Base-by-base conservation (phyloP, 139 green algal genomes). In the Volvox reticuliferus region DNA sequence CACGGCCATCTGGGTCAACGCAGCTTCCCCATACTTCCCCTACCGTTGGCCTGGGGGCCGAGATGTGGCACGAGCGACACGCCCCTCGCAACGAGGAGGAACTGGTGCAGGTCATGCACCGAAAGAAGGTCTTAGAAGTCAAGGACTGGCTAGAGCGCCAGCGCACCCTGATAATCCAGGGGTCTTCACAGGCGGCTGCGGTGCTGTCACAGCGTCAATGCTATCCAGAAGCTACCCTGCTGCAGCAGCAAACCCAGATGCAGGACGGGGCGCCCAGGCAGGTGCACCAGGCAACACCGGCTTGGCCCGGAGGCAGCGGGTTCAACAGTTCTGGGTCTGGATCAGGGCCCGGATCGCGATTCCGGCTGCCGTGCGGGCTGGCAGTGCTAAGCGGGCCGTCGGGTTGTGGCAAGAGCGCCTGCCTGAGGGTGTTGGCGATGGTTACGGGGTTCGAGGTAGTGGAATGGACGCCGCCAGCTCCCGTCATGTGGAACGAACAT, bases 81-180 rank as follows among this genome's bases (percentile, higher is more conserved):
- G 80, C 87, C 1, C 96, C 96, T 1, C 32, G 21, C 26, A 91
- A 30, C 22, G 76, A 73, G n/a, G 94, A 87, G 0, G 93, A 96
- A 6, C 92, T 98, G 75, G 84, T 83, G 17, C 63, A 88, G 61
- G 89, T 93, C 61, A 86, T 98, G 67, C 95, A 97, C 80, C 94
- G 91, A 75, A 95, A 96, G 90, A 98, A 98, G 93, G 93, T 97
- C 61, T 37, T 75, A 36, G 96, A 98, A 33, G 86, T 97, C 50
- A 80, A 81, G 71, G 82, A 71, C 55, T 98, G 96, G 96, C 92
- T 98, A 83, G 81, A 96, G 88, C 30, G 67, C 65, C 93, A 95
- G 79, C 61, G 35, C 9, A 12, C 5, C 12, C n/a, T 87, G 16
- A n/a, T 87, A 68, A 24, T 33, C n/a, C 36, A 55, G n/a, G 32